phyloP scores from a whole-genome alignment of 1,284 basidiomycete genomes.

The Ganoderma boninense region DNA sequence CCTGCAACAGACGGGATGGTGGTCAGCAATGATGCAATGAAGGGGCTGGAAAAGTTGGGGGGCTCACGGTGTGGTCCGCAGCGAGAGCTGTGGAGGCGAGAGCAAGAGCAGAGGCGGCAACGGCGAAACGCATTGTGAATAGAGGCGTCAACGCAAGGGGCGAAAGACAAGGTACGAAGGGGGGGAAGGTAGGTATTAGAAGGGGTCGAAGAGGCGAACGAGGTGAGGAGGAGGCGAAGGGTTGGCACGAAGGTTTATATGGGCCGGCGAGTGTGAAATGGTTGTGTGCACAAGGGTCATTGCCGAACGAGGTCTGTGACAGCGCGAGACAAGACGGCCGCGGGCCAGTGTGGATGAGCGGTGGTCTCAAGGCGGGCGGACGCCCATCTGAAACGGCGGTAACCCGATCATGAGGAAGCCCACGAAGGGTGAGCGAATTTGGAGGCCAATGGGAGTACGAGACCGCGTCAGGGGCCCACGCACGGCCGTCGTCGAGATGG shows the following conservation, averaged over 20 bases:
- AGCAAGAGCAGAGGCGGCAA: slow-evolving; percentile 29
- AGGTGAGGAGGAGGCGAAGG: slow-evolving; percentile 8
- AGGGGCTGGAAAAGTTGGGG: not conserved
- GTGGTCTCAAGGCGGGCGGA: slow-evolving; percentile 4
- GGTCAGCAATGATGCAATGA: not conserved
- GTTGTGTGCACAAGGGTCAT: not conserved
- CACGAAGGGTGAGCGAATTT: not conserved
- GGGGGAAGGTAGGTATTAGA: not conserved
- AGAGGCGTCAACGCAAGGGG: slow-evolving; percentile 6
- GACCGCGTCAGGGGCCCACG: not conserved
- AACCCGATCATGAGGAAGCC: slow-evolving; percentile 1
- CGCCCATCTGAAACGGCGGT: slow-evolving; percentile 4
- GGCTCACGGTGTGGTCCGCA: slow-evolving; percentile 30
- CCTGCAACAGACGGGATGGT: slow-evolving; percentile 8
- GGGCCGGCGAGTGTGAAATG: slow-evolving; percentile 7
- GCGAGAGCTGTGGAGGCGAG: slow-evolving; percentile 33
- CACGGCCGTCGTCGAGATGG: not conserved
- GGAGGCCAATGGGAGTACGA: not conserved
- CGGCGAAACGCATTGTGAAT: slow-evolving; percentile 30
- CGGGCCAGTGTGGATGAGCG: not conserved
- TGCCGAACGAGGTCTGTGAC: slow-evolving; percentile 2
- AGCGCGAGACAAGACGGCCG: not conserved
- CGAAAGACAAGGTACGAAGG: not conserved
- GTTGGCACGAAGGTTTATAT: slow-evolving; percentile 15
- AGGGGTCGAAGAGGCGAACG: slow-evolving; percentile 15